phyloP scores from a whole-genome alignment of 2,329 filamentous ascomycete species.

The Alternaria consortialis region DNA sequence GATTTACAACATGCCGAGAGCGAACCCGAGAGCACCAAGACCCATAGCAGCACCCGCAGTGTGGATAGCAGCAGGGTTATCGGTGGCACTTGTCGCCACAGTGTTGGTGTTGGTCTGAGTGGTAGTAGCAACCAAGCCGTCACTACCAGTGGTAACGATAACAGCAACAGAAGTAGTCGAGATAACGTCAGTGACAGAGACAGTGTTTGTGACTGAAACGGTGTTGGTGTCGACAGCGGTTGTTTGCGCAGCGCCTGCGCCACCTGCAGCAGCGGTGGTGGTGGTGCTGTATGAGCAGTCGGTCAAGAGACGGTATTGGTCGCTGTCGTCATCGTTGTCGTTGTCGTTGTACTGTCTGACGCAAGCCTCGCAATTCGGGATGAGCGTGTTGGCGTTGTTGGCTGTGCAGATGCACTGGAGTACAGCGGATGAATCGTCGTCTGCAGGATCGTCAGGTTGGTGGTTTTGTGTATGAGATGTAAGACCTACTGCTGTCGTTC shows the following conservation, averaged over 20 bases:
- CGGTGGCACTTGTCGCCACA: constrained; percentile 2
- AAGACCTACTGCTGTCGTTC: constrained; percentile 26
- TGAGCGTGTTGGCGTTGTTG: constrained; percentile 30
- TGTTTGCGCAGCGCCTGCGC: not conserved
- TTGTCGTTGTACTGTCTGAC: constrained; percentile 33
- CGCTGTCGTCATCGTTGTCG: constrained; percentile 22
- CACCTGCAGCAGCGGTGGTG: not conserved
- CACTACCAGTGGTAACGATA: constrained; percentile 14
- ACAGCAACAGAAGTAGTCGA: not conserved
- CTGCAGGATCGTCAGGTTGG: constrained; percentile 4
- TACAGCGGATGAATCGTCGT: constrained; percentile 31
- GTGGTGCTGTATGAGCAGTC: constrained; percentile 6
- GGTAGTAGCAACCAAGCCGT: constrained; percentile 8
- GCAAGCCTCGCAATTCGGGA: constrained; percentile 45
- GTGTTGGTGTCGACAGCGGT: constrained; percentile 2
- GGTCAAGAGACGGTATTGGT: not conserved
- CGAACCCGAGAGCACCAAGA: constrained; percentile 30
- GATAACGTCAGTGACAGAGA: not conserved
- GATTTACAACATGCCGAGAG: constrained; percentile 29
- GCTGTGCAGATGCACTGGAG: constrained; percentile 43
- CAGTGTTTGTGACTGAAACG: not conserved
- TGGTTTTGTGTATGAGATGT: not conserved
- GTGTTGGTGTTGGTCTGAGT: not conserved
- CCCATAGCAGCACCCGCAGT: constrained; percentile 32
- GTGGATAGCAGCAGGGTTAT: constrained; percentile 20